Base-by-base conservation (phyloP, 768 basidiomycete genomes). In the Mycena amicta region DNA sequence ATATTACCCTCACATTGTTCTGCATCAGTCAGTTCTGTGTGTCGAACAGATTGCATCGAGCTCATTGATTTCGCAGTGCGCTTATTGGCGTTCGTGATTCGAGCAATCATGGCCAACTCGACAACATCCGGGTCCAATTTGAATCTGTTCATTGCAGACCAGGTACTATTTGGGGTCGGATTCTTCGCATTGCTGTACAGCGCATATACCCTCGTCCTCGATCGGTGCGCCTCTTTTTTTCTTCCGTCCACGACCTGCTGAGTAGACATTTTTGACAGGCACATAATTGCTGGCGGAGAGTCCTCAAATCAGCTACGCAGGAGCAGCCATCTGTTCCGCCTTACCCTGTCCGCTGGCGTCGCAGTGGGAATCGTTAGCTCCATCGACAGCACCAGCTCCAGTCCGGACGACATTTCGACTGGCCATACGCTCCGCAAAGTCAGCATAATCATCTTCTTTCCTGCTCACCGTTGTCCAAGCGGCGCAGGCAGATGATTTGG, bases 11-110 rank as follows among this genome's bases (percentile, higher is more conserved):
- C 11, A 53, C 70, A 2, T 26, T 79, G 4, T 81, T 80, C 62
- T 79, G 77, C 55, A 15, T 64, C 18, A 71, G 78, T 80, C 59
- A 54, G 79, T 69, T 4, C 1, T 28, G 49, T 50, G 27, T 11
- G 8, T 33, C 22, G 15, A 8, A 20, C 37, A 20, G 37, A n/a
- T 37, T 30, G 8, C 12, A 20, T 31, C 20, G 22, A 37, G 43
- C 20, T n/a, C n/a, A 51, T 37, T 1, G n/a, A n/a, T 37, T 57
- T 20, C 12, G 4, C 37, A 82, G 80, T 80, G 46, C 77, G 79
- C 22, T 52, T 76, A 5, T 61, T 68, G 3, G 78, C 77, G 0
- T 82, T 80, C 52, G 57, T 70, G 2, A 69, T 80, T 2, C 75
- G 80, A 2, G 75, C 77, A 1, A 53, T 75, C 5, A 29, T 59